Base-by-base conservation (phyloP, 108 stramenopile species). In the Chaetoceros tenuissimus region DNA sequence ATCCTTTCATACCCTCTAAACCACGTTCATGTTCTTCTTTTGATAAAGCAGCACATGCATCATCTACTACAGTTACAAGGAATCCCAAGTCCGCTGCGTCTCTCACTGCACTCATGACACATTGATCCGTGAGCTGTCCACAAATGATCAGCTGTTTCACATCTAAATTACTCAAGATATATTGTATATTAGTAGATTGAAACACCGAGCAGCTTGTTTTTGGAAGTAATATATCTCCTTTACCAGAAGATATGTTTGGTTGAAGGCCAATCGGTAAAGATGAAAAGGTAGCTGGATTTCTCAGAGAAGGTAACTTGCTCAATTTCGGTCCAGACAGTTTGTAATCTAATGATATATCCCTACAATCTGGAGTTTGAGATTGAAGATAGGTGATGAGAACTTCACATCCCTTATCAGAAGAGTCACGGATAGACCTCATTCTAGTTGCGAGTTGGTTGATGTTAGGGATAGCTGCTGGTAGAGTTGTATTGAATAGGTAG, bases 61-160 rank as follows among this genome's bases (percentile, higher is more conserved):
- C 87, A 16, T 88, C 68, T 13, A 80, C 83, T 2, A 84, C 78
- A 24, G 76, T 80, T 0, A 88, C 82, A 18, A 84, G 57, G 53
- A 67, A 88, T 22, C 87, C 87, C 54, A 84, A 57, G 67, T 88
- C 82, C 19, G 87, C 87, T 17, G 81, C 87, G 69, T 82, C 78
- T 30, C 87, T 73, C 21, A 88, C 81, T 1, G 82, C 79, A 48
- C 72, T 69, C 57, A 84, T 79, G 13, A 88, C 81, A 66, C 83
- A 88, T 53, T 88, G 87, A 63, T 88, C 79, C 31, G 83, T 88
- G 43, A 84, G 57, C 54, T 88, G 87, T 17, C 87, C 87, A 27
- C 57, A 60, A 7, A 88, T 55, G 10, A 88, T 76, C 48, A 88
- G 44, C 30, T 88, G 87, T 46, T 80, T 77, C 1, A 87, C 51